Evolutionary conservation across 2,329 filamentous ascomycete species (phyloP), one percentile per base, ranked within the genome.

Genomic region (Aspergillus sp.): DNA sequence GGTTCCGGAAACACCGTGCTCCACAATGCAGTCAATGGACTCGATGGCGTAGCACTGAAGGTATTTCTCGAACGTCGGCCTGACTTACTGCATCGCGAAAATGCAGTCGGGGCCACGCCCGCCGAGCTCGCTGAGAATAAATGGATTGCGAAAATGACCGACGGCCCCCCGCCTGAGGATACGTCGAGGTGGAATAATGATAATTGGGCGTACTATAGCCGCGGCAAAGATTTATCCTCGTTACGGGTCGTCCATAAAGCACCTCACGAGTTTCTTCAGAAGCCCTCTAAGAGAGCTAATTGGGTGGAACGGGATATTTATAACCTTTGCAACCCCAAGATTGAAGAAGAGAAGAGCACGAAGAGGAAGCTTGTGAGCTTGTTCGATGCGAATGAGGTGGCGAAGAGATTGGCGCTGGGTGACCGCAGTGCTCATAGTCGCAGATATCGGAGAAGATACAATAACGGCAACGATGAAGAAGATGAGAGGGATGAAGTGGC

Each of bases 21-120:
- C 9, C 79, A 81, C 59, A 59, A 66, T 2, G 68, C 68, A 1
- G 68, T 77, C 22, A 69, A 68, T 26, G 53, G 74, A 5, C 81
- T 84, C 38, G 74, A 87, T 1, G 79, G 81, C 13, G 76, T 85
- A 63, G 79, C 90, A 26, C 86, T 89, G 3, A 55, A 66, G 15
- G 15, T 64, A 11, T 67, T 75, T 41, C 73, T 92, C 11, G 75
- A 82, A 9, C 76, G 76, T 62, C 79, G 83, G 17, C 83, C 87
- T 0, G 78, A 80, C 24, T 77, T 92, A 2, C 75, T 91, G 0
- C 81, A 84, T 63, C 83, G 86, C 20, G 91, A 95, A 70, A 93
- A 93, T 63, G 85, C 89, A 0, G 89, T 89, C 0, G 91, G 91
- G 2, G 81, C 84, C 15, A 95, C 90, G 0, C 88, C 90, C 0